Percentiles rank a stretch among this genome's conserved stretches.
Conservation (phyloP, 768 basidiomycete species). For the Candolleomyces eurysporus region DNA sequence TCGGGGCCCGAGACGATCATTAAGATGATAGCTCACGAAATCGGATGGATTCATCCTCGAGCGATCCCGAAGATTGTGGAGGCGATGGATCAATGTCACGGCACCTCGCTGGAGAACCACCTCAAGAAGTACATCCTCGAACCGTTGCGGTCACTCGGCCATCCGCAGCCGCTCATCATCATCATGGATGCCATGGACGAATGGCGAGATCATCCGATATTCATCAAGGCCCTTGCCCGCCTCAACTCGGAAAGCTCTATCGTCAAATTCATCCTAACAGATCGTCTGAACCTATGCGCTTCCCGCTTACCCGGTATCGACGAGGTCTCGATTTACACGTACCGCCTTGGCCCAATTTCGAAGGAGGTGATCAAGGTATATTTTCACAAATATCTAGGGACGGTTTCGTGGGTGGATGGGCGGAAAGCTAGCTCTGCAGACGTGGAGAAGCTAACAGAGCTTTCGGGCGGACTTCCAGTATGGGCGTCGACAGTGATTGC, state of each 20-base stretch:
- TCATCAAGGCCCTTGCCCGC: conserved; percentile 1
- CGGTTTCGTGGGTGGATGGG: neutral
- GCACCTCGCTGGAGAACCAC: neutral
- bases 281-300: too few species aligned
- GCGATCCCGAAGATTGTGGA: neutral
- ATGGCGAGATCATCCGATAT: neutral
- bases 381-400: too few species aligned
- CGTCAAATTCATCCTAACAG: too few species aligned
- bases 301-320: too few species aligned
- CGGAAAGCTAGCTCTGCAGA: neutral
- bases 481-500: neutral
- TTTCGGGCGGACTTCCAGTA: neutral
- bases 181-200: conserved; percentile 12
- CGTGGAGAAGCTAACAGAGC: neutral
- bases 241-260: neutral
- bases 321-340: too few species aligned
- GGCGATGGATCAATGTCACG: neutral
- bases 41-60: too few species aligned
- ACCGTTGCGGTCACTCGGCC: conserved; percentile 3
- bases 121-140: neutral
- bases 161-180: conserved; percentile 1
- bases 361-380: too few species aligned
- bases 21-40: too few species aligned
- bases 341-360: too few species aligned
- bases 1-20: too few species aligned